A percentile compares a stretch with the other conserved stretches of the same genome.
These are phyloP conservation scores for Marasmius fiardii DNA, from an alignment of 1,284 basidiomycete species.

Conservation along the genomic window DNA sequence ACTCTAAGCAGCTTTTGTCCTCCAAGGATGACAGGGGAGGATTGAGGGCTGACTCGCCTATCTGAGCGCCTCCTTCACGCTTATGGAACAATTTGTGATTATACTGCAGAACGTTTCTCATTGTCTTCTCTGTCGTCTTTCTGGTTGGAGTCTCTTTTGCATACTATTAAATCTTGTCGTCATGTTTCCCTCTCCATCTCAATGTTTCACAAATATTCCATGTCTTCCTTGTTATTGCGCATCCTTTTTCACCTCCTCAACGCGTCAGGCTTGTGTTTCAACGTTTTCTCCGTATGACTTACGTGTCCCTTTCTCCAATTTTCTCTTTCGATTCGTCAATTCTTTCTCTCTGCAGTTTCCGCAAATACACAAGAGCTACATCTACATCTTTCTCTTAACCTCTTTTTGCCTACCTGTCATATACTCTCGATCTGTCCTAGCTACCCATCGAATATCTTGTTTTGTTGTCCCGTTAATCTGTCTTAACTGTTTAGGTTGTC, in stretches of 20 bases:
- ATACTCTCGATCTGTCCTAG: constrained; percentile 1
- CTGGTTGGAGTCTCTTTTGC: background rate
- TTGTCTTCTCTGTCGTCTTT: background rate
- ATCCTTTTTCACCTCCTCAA: background rate
- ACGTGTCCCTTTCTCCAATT: background rate
- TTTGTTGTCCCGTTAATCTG: constrained; percentile 5
- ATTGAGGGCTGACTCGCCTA: background rate
- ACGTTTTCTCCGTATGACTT: background rate
- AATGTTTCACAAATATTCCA: background rate
- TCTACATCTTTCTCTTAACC: too few species aligned
- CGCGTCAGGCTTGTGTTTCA: background rate
- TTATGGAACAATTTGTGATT: background rate
- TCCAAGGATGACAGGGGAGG: constrained; percentile 3
- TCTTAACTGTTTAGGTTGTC: background rate
- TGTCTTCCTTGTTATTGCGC: background rate
- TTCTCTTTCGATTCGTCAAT: background rate
- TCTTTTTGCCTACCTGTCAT: background rate
- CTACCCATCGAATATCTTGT: background rate
- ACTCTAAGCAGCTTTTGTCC: constrained; percentile 25
- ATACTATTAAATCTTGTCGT: background rate
- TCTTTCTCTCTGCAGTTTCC: too few species aligned
- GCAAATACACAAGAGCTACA: too few species aligned
- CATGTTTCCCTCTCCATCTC: background rate
- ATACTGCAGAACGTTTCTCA: background rate
- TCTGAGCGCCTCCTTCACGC: background rate